Percentiles rank a stretch among this genome's conserved stretches.
Conservation (phyloP, 2,329 filamentous ascomycete genomes). For the Diplodia scrobiculata region DNA sequence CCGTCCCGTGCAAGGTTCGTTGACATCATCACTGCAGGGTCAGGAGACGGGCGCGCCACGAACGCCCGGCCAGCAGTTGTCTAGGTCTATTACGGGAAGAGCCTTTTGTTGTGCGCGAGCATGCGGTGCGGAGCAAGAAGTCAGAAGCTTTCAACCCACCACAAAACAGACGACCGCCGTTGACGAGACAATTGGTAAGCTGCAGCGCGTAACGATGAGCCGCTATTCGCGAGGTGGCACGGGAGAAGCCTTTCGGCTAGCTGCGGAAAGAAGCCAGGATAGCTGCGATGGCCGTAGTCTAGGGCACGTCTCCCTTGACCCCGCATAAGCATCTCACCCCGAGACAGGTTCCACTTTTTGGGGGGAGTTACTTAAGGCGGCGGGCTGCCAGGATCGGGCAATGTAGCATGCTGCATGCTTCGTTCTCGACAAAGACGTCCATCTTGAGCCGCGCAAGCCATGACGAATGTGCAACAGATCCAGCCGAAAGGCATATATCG, state of each 20-base stretch:
- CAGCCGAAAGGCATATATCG: conserved; percentile 52
- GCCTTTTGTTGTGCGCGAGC: no score
- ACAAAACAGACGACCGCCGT: neutral
- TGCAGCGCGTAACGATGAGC: neutral
- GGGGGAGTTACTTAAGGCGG: neutral
- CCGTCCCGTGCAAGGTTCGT: neutral
- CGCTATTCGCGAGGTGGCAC: neutral
- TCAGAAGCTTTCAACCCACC: neutral
- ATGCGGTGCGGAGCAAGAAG: neutral
- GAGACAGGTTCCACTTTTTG: neutral
- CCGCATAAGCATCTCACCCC: conserved; percentile 6
- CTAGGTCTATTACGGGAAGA: no score
- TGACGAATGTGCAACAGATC: conserved; percentile 29
- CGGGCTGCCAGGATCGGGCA: no score
- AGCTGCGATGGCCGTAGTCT: neutral
- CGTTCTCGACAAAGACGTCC: neutral
- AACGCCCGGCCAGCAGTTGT: no score
- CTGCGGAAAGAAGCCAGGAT: neutral
- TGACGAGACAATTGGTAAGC: neutral
- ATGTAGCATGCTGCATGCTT: neutral
- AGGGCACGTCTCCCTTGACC: neutral
- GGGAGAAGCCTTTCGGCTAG: conserved; percentile 1
- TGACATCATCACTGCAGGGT: conserved; percentile 9
- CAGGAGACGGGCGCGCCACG: no score
- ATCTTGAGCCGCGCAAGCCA: neutral